Conservation (phyloP, 257 asterid genomes). For the Penstemon barbatus region DNA sequence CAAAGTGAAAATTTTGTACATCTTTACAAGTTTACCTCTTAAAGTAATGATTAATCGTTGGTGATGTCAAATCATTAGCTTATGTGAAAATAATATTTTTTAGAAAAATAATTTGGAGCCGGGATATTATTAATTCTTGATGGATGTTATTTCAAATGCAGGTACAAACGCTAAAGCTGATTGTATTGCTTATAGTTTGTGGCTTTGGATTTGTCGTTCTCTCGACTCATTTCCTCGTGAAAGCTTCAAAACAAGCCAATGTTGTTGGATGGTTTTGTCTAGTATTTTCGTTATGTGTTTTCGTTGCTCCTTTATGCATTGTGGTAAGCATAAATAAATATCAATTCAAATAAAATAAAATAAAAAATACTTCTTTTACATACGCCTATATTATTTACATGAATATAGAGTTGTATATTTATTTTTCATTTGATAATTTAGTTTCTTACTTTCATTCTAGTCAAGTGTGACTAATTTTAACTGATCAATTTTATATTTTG, state of each 20-base stretch:
- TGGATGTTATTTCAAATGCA: slow-evolving; percentile 19
- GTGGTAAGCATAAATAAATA: slow-evolving; percentile 37
- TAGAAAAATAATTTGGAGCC: too few species aligned
- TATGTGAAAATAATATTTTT: too few species aligned
- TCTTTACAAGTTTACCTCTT: too few species aligned
- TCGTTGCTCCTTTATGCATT: slow-evolving; percentile 66
- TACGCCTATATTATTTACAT: background rate
- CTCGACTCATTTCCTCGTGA: slow-evolving; percentile 41
- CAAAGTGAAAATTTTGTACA: too few species aligned
- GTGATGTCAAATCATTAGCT: too few species aligned
- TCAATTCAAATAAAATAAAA: background rate
- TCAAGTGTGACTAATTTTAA: too few species aligned
- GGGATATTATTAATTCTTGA: too few species aligned
- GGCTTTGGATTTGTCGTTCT: slow-evolving; percentile 50
- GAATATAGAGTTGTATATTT: too few species aligned
- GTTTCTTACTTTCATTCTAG: background rate
- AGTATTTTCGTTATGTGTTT: slow-evolving; percentile 63
- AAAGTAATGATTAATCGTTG: too few species aligned
- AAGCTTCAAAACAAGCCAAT: slow-evolving; percentile 33
- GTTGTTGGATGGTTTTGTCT: slow-evolving; percentile 72
- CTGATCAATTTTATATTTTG: background rate
- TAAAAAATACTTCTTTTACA: too few species aligned
- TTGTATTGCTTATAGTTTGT: slow-evolving; percentile 32
- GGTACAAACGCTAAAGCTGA: slow-evolving; percentile 46
- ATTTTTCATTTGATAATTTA: too few species aligned